Base-by-base conservation (phyloP, 495 filamentous ascomycete species). In the Evansstolkia leycettana region DNA sequence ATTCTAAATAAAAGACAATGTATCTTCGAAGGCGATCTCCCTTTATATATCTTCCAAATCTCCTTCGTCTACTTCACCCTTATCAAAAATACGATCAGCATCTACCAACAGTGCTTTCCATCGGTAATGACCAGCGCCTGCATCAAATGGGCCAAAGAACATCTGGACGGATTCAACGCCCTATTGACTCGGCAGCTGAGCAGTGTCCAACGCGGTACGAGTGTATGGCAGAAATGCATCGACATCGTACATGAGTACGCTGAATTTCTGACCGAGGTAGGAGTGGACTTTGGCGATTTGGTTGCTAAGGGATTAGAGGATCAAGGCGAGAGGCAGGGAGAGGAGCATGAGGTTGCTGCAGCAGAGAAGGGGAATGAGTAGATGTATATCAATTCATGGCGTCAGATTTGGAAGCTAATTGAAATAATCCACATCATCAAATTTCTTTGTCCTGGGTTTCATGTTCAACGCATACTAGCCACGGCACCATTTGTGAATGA, bases 41-140 rank as follows among this genome's bases (percentile, higher is more conserved):
- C 79, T 11, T 72, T 83, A 7, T 95, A 99, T 58, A 87, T 96
- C 48, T 93, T 82, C 63, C 82, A 94, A 52, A 71, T 99, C n/a
- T 89, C 90, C 2, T 93, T 82, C 42, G 87, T 95, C 34, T 94
- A 94, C 56, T 99, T 99, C 65, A 82, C 78, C 17, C 72, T 94
- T 43, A 92, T 95, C 54, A 76, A 78, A 35, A 93, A 94, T 54
- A 94, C 89, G 5, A 76, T 94, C 41, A 72, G 68, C 49, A 84
- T 82, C 47, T 95, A 88, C 52, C 84, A 93, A 51, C 69, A 75
- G 41, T 94, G 86, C 51, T 99, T 96, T 53, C 82, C 88, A 2
- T 68, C 80, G 14, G 59, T 75, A 14, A 82, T 90, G 70, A 86
- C 83, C 65, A 90, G 83, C 45, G 85, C 87, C 3, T 87, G 84